Evolutionary conservation across 495 filamentous ascomycete genomes (phyloP).

Genomic region (Sporormia fimetaria): DNA sequence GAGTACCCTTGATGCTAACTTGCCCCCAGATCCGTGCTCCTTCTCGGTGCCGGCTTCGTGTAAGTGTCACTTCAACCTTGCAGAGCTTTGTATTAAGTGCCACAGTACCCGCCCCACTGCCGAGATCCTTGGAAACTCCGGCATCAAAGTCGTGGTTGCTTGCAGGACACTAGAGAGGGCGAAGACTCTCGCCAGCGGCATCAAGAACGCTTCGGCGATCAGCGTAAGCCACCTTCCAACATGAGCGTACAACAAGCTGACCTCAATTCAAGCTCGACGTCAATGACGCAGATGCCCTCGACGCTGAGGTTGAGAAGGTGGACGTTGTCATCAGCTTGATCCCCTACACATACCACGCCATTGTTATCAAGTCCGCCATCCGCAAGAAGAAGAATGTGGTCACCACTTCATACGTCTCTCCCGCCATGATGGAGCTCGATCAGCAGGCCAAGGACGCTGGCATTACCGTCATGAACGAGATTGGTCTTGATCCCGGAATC

Average conservation of each 20-base stretch:
- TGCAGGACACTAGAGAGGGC: slow-evolving; percentile 75
- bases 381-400: slow-evolving; percentile 89
- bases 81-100: background rate
- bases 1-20: too few species aligned
- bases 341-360: slow-evolving; percentile 84
- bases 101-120: slow-evolving; percentile 57
- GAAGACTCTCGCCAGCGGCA: slow-evolving; percentile 57
- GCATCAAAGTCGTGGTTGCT: slow-evolving; percentile 72
- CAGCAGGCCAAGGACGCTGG: slow-evolving; percentile 74
- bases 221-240: slow-evolving; percentile 14
- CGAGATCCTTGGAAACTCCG: slow-evolving; percentile 61
- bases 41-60: slow-evolving; percentile 72
- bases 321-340: slow-evolving; percentile 61
- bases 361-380: slow-evolving; percentile 90
- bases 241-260: background rate
- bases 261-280: slow-evolving; percentile 83
- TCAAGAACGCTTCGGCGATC: slow-evolving; percentile 48
- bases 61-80: slow-evolving; percentile 4
- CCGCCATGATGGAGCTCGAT: slow-evolving; percentile 85
- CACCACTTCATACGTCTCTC: slow-evolving; percentile 89
- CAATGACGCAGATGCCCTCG: slow-evolving; percentile 56
- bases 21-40: slow-evolving; percentile 40
- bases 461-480: slow-evolving; percentile 98
- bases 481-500: slow-evolving; percentile 58
- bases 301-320: slow-evolving; percentile 63